Conservation (phyloP, 2,329 filamentous ascomycete genomes). For the Sphaerulina musiva region DNA sequence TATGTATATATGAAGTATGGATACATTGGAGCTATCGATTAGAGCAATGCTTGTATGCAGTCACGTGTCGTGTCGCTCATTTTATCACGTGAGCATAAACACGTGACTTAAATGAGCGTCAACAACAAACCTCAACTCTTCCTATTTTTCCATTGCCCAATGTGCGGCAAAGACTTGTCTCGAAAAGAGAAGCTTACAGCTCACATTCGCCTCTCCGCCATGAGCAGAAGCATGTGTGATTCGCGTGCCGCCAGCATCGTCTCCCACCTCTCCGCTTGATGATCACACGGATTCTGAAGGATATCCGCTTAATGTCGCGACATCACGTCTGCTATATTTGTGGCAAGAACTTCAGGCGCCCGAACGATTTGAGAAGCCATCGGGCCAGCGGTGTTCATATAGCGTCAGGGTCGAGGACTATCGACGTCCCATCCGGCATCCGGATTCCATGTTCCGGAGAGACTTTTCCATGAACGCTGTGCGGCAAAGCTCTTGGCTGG, state of each 20-base stretch:
- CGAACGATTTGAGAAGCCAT: constrained; percentile 1
- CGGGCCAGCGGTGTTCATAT: not conserved
- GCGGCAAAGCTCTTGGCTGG: not conserved
- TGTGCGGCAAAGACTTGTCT: constrained; percentile 3
- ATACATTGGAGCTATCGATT: too few relatives aligned
- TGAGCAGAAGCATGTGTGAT: not conserved
- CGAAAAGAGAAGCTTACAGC: constrained; percentile 2
- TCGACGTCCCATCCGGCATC: not conserved
- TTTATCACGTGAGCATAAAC: too few relatives aligned
- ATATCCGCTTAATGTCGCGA: too few relatives aligned
- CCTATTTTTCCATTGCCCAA: not conserved
- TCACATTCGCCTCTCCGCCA: not conserved
- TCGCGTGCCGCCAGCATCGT: too few relatives aligned
- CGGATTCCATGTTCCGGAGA: not conserved
- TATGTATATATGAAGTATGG: too few relatives aligned
- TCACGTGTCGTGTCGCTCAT: too few relatives aligned
- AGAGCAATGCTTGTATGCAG: too few relatives aligned
- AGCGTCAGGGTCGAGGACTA: not conserved
- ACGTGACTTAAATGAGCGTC: too few relatives aligned
- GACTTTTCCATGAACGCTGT: not conserved
- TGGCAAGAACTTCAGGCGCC: not conserved
- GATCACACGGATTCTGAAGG: too few relatives aligned
- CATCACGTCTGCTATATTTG: not conserved
- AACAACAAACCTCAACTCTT: not conserved
- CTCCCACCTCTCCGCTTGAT: not conserved